Percentiles rank a stretch among this genome's conserved stretches.
Evolutionary conservation across 805 yeast genomes (phyloP).

Genomic region (Pichia exigua): DNA sequence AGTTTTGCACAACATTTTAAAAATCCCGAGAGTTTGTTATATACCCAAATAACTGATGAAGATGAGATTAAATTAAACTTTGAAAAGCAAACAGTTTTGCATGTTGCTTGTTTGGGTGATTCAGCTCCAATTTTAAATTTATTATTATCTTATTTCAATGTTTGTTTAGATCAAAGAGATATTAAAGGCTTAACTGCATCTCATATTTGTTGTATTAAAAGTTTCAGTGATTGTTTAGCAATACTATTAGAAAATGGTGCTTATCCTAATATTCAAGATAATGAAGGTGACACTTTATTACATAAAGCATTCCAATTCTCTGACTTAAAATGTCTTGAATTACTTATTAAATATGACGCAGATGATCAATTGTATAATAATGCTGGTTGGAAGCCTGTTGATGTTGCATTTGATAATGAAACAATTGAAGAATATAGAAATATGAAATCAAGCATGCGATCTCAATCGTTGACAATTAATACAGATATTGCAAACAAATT

Average conservation of each 20-base stretch:
- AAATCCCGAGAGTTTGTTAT: conserved; percentile 7
- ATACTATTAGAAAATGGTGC: conserved; percentile 70
- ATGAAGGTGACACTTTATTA: conserved; percentile 71
- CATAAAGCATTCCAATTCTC: conserved; percentile 78
- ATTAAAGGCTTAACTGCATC: conserved; percentile 50
- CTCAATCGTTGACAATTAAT: conserved; percentile 12
- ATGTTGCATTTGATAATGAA: conserved; percentile 48
- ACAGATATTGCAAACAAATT: background rate
- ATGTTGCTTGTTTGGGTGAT: conserved; percentile 51
- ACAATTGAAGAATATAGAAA: conserved; percentile 36
- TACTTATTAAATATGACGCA: conserved; percentile 43
- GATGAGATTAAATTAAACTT: conserved; percentile 39
- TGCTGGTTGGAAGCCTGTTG: conserved; percentile 60
- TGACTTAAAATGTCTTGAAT: conserved; percentile 44
- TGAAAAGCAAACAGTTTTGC: conserved; percentile 58
- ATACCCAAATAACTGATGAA: conserved; percentile 26
- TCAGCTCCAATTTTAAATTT: conserved; percentile 62
- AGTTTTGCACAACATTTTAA: background rate
- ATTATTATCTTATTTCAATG: conserved; percentile 53
- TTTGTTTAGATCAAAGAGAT: conserved; percentile 40
- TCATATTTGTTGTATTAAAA: conserved; percentile 58
- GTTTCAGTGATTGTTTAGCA: conserved; percentile 55
- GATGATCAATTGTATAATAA: conserved; percentile 42
- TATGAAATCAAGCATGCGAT: conserved; percentile 20
- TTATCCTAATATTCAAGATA: conserved; percentile 62